Base-by-base conservation (phyloP, 1,284 basidiomycete species). In the Testicularia cyperi region DNA sequence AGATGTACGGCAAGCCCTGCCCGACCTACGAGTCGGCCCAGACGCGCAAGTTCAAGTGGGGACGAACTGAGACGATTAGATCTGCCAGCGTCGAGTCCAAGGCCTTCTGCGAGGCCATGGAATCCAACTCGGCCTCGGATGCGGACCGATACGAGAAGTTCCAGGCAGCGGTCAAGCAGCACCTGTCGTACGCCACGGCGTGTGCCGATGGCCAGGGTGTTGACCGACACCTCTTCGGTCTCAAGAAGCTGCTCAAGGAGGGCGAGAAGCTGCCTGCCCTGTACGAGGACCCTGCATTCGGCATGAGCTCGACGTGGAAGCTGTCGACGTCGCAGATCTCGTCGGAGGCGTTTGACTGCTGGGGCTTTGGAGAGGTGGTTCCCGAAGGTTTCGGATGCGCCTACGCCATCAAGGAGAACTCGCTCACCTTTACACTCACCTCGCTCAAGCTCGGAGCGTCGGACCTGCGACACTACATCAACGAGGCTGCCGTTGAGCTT, bases 291-390 rank as follows among this genome's bases (percentile, higher is more conserved):
- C 79, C 81, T 38, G 85, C 86, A 14, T 95, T 83, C 71, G 77
- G 80, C 10, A 81, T 82, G 75, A 88, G 85, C 29, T 84, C 78
- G 42, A 88, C 92, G 76, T 98, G 94, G 95, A 88, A 92, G 78
- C 79, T 98, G 62, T 89, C 86, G 34, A 98, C 94, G 5, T 88
- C 86, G 65, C 88, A 96, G 77, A 81, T 98, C 58, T 88, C 86
- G 41, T 87, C 85, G 40, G 83, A 83, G 52, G 90, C 83, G 77
- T 81, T 98, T 37, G 88, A 92, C 66, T 91, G 91, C 26, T 96
- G 94, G 92, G 94, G 94, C 23, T 97, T 94, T 75, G 92, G 92
- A 10, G 90, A 96, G 83, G 90, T 83, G n/a, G 48, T 47, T n/a
- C 83, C 86, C 6, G 90, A 96, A 67, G 95, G 94, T 13, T 98